Percentiles rank a stretch among this genome's conserved stretches.
These are phyloP conservation scores for Pisolithus microcarpus DNA, from an alignment of 768 basidiomycete genomes.

Conservation along the genomic window DNA sequence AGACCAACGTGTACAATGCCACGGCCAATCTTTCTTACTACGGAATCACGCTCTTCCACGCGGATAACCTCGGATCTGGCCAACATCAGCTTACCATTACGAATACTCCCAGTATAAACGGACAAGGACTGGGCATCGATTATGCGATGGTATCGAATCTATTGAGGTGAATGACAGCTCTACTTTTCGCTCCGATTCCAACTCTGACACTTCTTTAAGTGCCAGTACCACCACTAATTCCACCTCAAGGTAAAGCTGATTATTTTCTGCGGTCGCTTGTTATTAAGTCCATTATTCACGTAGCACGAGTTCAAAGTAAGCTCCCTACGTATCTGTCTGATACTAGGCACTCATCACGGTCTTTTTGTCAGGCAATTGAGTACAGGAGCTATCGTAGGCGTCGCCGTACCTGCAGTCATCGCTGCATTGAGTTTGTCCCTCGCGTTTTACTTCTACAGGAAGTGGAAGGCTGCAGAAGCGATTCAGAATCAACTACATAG, in stretches of 20 bases:
- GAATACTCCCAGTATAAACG: constrained; percentile 19
- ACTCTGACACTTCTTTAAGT: background rate
- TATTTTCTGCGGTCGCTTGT: too few relatives aligned
- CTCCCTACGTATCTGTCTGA: background rate
- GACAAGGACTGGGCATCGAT: constrained; percentile 25
- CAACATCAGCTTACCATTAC: constrained; percentile 28
- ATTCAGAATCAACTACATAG: constrained; percentile 9
- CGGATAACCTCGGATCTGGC: constrained; percentile 34
- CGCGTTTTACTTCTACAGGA: constrained; percentile 21
- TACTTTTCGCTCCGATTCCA: background rate
- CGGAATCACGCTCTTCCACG: constrained; percentile 28
- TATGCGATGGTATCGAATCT: constrained; percentile 23
- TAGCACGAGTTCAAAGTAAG: too few relatives aligned
- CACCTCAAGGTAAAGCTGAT: background rate
- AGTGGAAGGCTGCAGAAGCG: constrained; percentile 19
- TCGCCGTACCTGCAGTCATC: constrained; percentile 8
- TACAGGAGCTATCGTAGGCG: constrained; percentile 18
- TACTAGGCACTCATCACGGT: background rate
- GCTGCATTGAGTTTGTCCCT: constrained; percentile 9
- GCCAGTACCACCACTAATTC: background rate
- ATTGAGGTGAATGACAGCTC: constrained; percentile 8
- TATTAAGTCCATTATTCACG: too few relatives aligned
- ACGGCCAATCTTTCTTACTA: constrained; percentile 12
- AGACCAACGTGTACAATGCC: constrained; percentile 5
- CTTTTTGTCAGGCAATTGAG: constrained; percentile 7